Base-by-base conservation (phyloP, 352 stramenopile genomes). In the Globisporangium paddicum region DNA sequence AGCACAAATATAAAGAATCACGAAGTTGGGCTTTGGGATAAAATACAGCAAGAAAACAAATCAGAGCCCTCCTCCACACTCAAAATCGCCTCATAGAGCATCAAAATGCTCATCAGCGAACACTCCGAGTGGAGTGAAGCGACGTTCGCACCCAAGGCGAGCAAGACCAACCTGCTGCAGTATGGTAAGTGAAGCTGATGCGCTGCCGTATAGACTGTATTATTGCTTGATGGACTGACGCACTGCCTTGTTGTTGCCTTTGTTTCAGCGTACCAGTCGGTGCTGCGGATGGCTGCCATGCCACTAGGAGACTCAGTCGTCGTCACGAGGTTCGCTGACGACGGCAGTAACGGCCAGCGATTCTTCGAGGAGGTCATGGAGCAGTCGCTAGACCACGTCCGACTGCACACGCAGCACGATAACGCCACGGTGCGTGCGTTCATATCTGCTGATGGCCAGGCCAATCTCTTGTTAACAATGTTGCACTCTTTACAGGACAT, bases 71-170 rank as follows among this genome's bases (percentile, higher is more conserved):
- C n/a, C 34, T 63, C 44, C 51, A 64, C 38, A 51, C n/a, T 14
- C 37, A 51, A 58, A 11, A 60, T n/a, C 28, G 6, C 28, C 28
- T n/a, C n/a, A n/a, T n/a, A n/a, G n/a, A n/a, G n/a, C n/a, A 32
- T 32, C 28, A 32, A 32, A 32, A 32, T 85, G 73, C 64, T 77
- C 18, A 60, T 84, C 40, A 67, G 66, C 25, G 69, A 69, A n/a
- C 71, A 67, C 11, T n/a, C 38, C 7, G 71, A 80, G 28, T 86
- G 76, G 76, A 68, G 59, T 18, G 62, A 76, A 45, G 63, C 58
- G 40, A 48, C 62, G 30, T 58, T 79, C 25, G 57, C 58, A 8
- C 64, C 67, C 18, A 66, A 58, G 21, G 53, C 66, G 30, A 73
- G 45, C 62, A 71, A 68, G 59, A 48, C 72, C 14, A 69, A 86